Conservation (phyloP, 345 rosid genomes). For the Odontarrhena argentea region DNA sequence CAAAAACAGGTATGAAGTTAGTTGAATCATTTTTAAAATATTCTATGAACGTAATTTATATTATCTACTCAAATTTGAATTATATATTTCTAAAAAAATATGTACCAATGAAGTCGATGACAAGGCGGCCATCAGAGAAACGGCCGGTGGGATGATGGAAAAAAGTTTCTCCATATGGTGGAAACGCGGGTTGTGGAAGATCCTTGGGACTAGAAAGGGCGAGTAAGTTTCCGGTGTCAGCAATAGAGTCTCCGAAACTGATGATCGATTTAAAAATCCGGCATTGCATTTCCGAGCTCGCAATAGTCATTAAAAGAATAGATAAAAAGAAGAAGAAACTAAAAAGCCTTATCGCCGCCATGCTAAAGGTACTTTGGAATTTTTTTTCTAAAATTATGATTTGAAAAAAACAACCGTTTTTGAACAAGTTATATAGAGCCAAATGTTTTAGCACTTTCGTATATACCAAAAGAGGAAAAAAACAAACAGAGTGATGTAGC, state of each 20-base stretch:
- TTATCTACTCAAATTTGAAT: too few relatives aligned
- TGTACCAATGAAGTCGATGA: conserved; percentile 49
- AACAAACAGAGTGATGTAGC: too few relatives aligned
- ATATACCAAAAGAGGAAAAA: too few relatives aligned
- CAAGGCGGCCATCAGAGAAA: conserved; percentile 45
- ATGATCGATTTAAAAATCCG: conserved; percentile 31
- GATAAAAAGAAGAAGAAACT: not conserved
- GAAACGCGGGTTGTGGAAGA: conserved; percentile 22
- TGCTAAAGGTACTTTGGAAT: too few relatives aligned
- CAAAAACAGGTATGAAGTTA: too few relatives aligned
- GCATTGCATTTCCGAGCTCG: not conserved
- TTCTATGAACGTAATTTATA: too few relatives aligned
- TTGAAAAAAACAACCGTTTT: too few relatives aligned
- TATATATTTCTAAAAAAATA: not conserved
- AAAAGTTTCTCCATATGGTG: conserved; percentile 45
- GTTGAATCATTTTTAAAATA: too few relatives aligned
- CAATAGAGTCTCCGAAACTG: conserved; percentile 53
- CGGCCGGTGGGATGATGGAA: conserved; percentile 46
- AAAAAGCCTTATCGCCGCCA: too few relatives aligned
- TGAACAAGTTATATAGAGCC: too few relatives aligned
- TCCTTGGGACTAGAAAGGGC: not conserved
- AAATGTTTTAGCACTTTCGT: too few relatives aligned
- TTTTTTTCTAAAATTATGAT: too few relatives aligned
- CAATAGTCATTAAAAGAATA: not conserved
- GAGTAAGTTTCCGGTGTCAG: conserved; percentile 46